phyloP scores from a whole-genome alignment of 2,329 filamentous ascomycete species.

The Monosporascus sp. region DNA sequence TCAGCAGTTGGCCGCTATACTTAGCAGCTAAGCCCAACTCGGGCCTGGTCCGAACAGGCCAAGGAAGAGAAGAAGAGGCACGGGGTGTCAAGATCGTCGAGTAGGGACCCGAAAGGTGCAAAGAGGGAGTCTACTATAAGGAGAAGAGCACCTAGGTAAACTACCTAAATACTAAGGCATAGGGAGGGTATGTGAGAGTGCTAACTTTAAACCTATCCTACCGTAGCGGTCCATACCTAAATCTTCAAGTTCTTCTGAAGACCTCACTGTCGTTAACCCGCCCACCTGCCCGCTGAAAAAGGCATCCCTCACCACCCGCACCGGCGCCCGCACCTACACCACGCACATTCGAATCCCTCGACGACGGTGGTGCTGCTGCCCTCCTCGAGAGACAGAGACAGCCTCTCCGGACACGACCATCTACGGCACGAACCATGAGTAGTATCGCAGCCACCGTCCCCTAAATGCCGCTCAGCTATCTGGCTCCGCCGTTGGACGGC shows the following conservation, averaged over 20 bases:
- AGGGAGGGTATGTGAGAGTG: too few species aligned
- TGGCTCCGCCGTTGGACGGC: constrained; percentile 40
- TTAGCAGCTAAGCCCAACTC: not conserved
- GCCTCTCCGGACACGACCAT: not conserved
- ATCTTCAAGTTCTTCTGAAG: too few species aligned
- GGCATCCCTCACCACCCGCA: too few species aligned
- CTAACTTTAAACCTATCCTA: too few species aligned
- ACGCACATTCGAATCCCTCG: not conserved
- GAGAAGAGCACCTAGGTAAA: too few species aligned
- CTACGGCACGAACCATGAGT: not conserved
- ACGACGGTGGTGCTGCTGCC: not conserved
- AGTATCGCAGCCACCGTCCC: not conserved
- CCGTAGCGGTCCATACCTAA: too few species aligned
- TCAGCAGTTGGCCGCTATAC: not conserved
- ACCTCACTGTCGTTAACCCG: too few species aligned
- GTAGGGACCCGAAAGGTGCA: not conserved
- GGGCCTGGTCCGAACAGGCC: not conserved
- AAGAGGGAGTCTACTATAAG: too few species aligned
- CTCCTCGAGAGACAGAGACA: not conserved
- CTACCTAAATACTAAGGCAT: too few species aligned
- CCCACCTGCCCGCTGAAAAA: too few species aligned
- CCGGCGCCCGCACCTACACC: not conserved
- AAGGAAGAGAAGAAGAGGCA: not conserved
- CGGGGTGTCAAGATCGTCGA: not conserved
- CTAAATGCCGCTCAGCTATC: not conserved